Evolutionary conservation across 1,139 yeast genomes (phyloP), one percentile per base, ranked within the genome.

Genomic region (Hyphopichia buzzinii): DNA sequence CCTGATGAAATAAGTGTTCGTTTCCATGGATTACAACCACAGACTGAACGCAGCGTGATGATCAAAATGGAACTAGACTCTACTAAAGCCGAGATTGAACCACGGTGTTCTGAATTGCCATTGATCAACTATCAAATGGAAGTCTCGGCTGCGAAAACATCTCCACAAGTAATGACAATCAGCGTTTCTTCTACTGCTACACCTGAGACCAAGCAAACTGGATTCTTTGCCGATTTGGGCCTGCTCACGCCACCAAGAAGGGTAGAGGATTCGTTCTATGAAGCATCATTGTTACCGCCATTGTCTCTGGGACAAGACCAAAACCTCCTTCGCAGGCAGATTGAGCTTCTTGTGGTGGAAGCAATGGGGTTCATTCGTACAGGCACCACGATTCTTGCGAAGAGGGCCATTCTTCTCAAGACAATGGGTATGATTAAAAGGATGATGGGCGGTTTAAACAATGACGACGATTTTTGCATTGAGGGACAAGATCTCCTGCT

Each of bases 301-400:
- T 42, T 64, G 15, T 57, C 70, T 2, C 52, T 59, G 3, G 44
- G 55, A 26, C 53, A 58, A 33, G 68, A 67, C 42, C 57, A 58
- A 2, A 38, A 52, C 1, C 57, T 54, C 39, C 57, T 62, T 2
- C 56, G 59, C 41, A 51, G 67, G 30, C 59, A 59, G 35, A 56
- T 64, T 4, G 73, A 68, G 39, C 39, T 62, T 17, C 38, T 58
- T 6, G 48, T 66, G 4, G 43, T 59, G 4, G 44, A 55, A 6
- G 41, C 49, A 2, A 40, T 66, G 17, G 37, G 42, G 12, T 8
- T 17, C 23, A 27, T 31, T 12, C 12, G 31, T 5, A 29, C 34
- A 6, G 28, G 19, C 29, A 19, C 16, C 19, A 15, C 39, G 4
- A 16, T n/a, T n/a, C 14, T 26, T 8, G 38, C 37, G 11, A 30